Evolutionary conservation across 2,329 filamentous ascomycete species (phyloP).

Genomic region (Fusarium sp.): DNA sequence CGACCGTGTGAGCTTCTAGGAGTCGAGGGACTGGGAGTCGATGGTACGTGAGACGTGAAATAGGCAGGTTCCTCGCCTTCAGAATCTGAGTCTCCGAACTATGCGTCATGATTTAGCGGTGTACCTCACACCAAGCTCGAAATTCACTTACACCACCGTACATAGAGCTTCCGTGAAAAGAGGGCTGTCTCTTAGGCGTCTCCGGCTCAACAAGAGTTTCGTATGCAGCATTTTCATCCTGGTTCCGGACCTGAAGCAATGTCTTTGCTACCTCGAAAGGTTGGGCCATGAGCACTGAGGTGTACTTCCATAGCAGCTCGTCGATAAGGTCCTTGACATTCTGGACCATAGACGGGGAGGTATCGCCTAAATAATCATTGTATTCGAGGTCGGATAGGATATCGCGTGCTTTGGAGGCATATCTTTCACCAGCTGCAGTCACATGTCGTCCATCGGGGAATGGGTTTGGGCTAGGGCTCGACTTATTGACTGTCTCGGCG

Average conservation of each 20-base stretch:
- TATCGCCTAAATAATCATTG: constrained; percentile 83
- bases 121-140: constrained; percentile 3
- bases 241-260: constrained; percentile 79
- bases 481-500: constrained; percentile 46
- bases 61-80: constrained; percentile 84
- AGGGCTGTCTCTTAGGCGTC: constrained; percentile 42
- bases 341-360: constrained; percentile 78
- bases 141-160: constrained; percentile 49
- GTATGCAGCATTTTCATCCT: constrained; percentile 58
- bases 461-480: constrained; percentile 55
- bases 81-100: constrained; percentile 68
- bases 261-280: constrained; percentile 98
- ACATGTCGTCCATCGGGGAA: constrained; percentile 57
- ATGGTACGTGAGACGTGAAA: constrained; percentile 74
- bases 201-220: constrained; percentile 39
- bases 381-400: constrained; percentile 93
- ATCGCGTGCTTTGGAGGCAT: constrained; percentile 74
- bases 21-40: constrained; percentile 61
- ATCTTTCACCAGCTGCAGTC: constrained; percentile 47
- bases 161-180: constrained; percentile 48
- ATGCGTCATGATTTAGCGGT: constrained; percentile 38
- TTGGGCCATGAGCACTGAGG: constrained; percentile 86
- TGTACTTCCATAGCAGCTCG: constrained; percentile 91
- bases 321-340: constrained; percentile 82
- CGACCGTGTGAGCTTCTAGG: constrained; percentile 47